Conservation (phyloP, 441 rosid genomes). For the Bocquillonia castaneifolia region DNA sequence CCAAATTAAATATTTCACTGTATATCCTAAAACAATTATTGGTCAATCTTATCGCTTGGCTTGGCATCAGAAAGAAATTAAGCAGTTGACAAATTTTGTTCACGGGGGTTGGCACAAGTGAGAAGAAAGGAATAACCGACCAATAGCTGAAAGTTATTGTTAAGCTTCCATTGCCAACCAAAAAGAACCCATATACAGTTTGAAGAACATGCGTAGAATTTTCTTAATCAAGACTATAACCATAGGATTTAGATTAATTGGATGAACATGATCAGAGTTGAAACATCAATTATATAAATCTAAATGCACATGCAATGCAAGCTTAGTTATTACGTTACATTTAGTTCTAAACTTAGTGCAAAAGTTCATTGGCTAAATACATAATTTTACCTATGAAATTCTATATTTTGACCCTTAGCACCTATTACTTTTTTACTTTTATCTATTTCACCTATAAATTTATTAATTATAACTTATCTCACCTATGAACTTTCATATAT, state of each 20-base stretch:
- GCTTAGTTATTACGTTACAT: no score
- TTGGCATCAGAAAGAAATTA: background rate
- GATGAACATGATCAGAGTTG: background rate
- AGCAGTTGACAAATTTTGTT: background rate
- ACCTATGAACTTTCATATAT: no score
- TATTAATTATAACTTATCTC: no score
- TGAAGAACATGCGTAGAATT: background rate
- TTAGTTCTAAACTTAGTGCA: no score
- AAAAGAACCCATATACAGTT: background rate
- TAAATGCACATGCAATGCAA: no score
- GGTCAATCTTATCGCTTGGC: background rate
- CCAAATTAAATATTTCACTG: background rate
- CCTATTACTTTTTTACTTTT: no score
- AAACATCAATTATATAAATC: background rate
- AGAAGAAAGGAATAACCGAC: constrained; percentile 14
- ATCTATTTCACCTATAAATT: no score
- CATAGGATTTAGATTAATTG: background rate
- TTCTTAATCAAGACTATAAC: no score
- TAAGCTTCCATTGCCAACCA: background rate
- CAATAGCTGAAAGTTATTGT: background rate
- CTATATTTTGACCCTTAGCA: no score
- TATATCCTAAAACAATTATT: background rate
- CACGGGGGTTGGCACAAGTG: background rate
- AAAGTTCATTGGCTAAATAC: no score
- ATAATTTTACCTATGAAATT: no score